Percentiles rank a stretch among this genome's conserved stretches.
These are phyloP conservation scores for Neopestalotiopsis sp. DNA, from an alignment of 2,329 filamentous ascomycete genomes.

Conservation along the genomic window DNA sequence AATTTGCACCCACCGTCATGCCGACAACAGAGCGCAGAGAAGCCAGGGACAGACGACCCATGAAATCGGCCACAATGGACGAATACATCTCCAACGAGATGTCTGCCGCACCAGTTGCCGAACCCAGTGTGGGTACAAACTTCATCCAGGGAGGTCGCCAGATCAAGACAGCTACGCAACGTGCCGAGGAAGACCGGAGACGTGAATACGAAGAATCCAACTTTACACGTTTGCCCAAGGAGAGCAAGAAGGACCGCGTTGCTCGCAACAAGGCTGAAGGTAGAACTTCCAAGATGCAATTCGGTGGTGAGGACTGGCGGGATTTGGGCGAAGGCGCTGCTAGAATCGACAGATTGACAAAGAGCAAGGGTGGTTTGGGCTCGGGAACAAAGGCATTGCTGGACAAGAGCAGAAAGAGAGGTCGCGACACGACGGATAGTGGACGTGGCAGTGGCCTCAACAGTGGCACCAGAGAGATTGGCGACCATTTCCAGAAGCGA, in stretches of 20 bases:
- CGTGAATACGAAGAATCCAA: conserved; percentile 91
- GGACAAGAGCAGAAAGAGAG: conserved; percentile 87
- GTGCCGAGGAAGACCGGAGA: conserved; percentile 78
- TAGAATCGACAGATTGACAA: conserved; percentile 83
- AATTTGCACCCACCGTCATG: conserved; percentile 86
- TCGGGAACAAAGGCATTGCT: conserved; percentile 65
- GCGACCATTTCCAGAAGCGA: conserved; percentile 76
- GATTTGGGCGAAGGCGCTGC: conserved; percentile 84
- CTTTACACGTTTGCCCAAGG: conserved; percentile 83
- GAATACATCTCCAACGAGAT: conserved; percentile 90
- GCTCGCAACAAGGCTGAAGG: conserved; percentile 63
- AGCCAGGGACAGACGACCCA: conserved; percentile 63
- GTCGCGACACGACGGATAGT: conserved; percentile 70
- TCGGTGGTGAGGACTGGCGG: conserved; percentile 92
- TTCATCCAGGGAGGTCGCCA: conserved; percentile 80
- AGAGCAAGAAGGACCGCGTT: conserved; percentile 84
- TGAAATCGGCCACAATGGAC: conserved; percentile 84
- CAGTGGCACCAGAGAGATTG: conserved; percentile 60
- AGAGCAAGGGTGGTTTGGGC: conserved; percentile 64
- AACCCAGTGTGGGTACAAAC: conserved; percentile 91
- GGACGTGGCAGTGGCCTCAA: conserved; percentile 64
- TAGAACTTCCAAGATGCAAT: conserved; percentile 64
- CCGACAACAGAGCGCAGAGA: conserved; percentile 69
- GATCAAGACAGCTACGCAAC: conserved; percentile 77
- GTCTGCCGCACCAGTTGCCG: conserved; percentile 77